Conservation (phyloP, 768 basidiomycete genomes). For the Lactifluus pinguis region DNA sequence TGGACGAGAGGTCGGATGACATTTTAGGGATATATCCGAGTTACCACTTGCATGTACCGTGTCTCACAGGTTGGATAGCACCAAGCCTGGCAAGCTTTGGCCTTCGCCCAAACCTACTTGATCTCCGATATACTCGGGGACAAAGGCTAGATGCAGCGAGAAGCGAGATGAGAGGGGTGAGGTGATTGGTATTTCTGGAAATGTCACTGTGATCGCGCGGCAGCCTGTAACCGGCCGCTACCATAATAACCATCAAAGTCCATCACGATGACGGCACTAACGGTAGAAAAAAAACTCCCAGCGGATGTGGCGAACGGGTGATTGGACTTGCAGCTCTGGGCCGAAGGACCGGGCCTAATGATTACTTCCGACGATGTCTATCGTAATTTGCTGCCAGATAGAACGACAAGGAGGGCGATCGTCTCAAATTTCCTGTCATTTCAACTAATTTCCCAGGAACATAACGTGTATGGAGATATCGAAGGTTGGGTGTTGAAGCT, state of each 20-base stretch:
- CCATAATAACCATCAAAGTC: neutral
- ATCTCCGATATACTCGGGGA: slow-evolving; percentile 6
- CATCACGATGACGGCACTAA: neutral
- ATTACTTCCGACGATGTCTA: neutral
- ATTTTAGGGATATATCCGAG: neutral
- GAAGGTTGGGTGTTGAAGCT: neutral
- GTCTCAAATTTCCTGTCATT: neutral
- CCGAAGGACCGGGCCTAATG: neutral
- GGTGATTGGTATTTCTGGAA: neutral
- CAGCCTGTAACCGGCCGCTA: neutral
- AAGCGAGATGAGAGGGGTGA: neutral
- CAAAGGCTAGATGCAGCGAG: neutral
- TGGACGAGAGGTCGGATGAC: neutral
- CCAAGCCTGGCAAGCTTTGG: neutral
- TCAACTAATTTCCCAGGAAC: slow-evolving; percentile 1
- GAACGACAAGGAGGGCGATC: neutral
- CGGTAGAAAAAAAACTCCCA: neutral
- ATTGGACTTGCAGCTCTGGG: neutral
- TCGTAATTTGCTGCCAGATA: neutral
- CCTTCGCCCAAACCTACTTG: neutral
- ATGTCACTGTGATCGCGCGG: neutral
- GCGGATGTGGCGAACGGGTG: neutral
- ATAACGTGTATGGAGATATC: neutral
- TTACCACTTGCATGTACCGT: neutral
- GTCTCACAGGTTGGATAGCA: neutral